Conservation (phyloP, 768 basidiomycete genomes). For the Paxillus ammoniavirescens region DNA sequence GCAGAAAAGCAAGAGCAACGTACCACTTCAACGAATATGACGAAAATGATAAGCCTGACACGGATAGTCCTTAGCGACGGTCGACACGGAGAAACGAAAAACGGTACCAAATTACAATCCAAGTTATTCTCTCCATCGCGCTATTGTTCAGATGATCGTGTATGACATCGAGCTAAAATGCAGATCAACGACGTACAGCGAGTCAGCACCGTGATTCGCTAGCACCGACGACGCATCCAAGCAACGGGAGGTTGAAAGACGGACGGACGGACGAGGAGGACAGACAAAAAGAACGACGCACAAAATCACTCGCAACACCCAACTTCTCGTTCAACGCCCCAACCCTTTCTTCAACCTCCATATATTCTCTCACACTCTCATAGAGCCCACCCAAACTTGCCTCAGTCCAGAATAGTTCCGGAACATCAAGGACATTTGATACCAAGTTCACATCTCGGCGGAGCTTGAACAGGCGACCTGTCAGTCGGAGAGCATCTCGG, state of each 20-base stretch:
- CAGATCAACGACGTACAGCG: background rate
- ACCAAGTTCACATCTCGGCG: conserved; percentile 89
- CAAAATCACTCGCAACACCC: conserved; percentile 84
- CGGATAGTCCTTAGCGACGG: conserved; percentile 21
- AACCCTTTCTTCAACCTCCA: conserved; percentile 85
- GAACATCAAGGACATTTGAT: conserved; percentile 90
- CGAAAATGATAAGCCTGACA: conserved; percentile 81
- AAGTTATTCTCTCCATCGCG: conserved; percentile 89
- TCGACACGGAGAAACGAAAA: conserved; percentile 41
- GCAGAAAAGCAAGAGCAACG: conserved; percentile 20
- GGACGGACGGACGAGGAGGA: background rate
- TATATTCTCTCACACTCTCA: conserved; percentile 91
- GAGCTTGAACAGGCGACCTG: conserved; percentile 82
- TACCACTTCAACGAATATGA: conserved; percentile 85
- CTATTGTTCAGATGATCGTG: conserved; percentile 90
- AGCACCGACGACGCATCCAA: background rate
- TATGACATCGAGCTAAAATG: conserved; percentile 77
- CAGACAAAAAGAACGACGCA: conserved; percentile 38
- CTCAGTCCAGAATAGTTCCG: conserved; percentile 94
- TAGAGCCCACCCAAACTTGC: conserved; percentile 87
- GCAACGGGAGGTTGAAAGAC: background rate
- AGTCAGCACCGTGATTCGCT: background rate
- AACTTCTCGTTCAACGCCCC: conserved; percentile 86
- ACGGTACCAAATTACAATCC: conserved; percentile 64
- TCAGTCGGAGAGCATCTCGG: conserved; percentile 82